Evolutionary conservation across 768 basidiomycete genomes (phyloP).

Genomic region (Ephemerocybe angulata): DNA sequence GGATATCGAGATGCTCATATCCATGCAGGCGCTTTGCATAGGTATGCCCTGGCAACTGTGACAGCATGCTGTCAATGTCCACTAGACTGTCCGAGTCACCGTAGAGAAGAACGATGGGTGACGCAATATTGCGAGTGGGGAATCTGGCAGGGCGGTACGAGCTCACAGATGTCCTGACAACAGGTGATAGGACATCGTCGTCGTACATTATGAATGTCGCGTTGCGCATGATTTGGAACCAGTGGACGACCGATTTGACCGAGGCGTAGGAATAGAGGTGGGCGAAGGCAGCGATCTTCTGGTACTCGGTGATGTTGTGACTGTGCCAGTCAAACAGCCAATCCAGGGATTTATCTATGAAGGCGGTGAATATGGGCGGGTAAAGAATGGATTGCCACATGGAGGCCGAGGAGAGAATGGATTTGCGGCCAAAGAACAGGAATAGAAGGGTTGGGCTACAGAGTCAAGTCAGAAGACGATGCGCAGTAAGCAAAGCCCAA

Average conservation of each 20-base stretch:
- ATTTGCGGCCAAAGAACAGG: conserved; percentile 80
- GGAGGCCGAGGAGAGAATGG: conserved; percentile 75
- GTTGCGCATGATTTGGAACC: conserved; percentile 90
- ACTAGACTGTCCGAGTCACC: conserved; percentile 76
- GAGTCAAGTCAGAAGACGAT: not conserved
- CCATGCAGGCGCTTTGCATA: conserved; percentile 44
- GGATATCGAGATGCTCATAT: conserved; percentile 78
- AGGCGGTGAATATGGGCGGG: conserved; percentile 70
- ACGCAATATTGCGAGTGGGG: conserved; percentile 79
- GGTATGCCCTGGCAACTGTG: conserved; percentile 65
- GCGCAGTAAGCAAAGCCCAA: conserved; percentile 13
- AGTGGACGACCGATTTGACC: conserved; percentile 84
- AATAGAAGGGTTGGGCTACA: conserved; percentile 70
- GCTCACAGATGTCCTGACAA: conserved; percentile 45
- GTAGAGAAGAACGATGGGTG: conserved; percentile 73
- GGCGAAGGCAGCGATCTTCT: conserved; percentile 77
- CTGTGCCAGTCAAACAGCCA: conserved; percentile 78
- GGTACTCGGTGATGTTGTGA: conserved; percentile 58
- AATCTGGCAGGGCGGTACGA: conserved; percentile 71
- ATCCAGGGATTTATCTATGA: conserved; percentile 63
- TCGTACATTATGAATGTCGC: conserved; percentile 83
- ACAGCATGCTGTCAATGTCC: conserved; percentile 71
- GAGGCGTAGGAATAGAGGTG: conserved; percentile 81
- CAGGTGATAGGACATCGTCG: conserved; percentile 55
- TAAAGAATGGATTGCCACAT: conserved; percentile 85